phyloP scores from a whole-genome alignment of 2,329 filamentous ascomycete species.

The Dothideomycetes sp. region DNA sequence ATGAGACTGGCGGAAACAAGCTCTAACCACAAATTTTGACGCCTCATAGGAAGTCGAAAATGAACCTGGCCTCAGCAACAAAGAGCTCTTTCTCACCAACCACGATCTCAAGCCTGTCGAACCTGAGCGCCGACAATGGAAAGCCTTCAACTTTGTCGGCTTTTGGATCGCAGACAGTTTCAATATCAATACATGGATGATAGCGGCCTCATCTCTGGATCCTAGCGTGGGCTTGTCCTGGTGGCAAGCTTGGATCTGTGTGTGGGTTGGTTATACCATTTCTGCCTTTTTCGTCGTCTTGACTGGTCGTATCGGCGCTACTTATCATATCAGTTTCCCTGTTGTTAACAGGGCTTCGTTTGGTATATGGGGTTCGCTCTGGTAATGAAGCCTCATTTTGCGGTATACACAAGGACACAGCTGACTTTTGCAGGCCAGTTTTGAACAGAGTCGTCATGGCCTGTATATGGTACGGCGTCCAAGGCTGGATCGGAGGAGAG shows the following conservation, averaged over 20 bases:
- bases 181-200: slow-evolving; percentile 59
- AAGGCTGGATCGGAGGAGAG: slow-evolving; percentile 64
- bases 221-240: slow-evolving; percentile 44
- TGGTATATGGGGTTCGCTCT: slow-evolving; percentile 79
- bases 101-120: slow-evolving; percentile 52
- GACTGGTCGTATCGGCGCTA: slow-evolving; percentile 74
- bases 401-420: too few species aligned
- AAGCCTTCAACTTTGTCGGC: slow-evolving; percentile 74
- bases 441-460: slow-evolving; percentile 83
- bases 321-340: slow-evolving; percentile 83
- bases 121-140: slow-evolving; percentile 70
- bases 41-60: slow-evolving; percentile 51
- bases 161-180: slow-evolving; percentile 77
- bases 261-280: slow-evolving; percentile 62
- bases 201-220: slow-evolving; percentile 74
- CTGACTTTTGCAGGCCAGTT: too few species aligned
- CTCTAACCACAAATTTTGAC: too few species aligned
- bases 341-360: slow-evolving; percentile 69
- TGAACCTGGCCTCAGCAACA: slow-evolving; percentile 65
- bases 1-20: too few species aligned
- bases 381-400: too few species aligned
- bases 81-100: slow-evolving; percentile 81
- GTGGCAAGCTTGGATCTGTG: slow-evolving; percentile 37
- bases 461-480: slow-evolving; percentile 76
- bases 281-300: slow-evolving; percentile 63